Conservation (phyloP, 108 stramenopile genomes). For the Licmophora abbreviata region DNA sequence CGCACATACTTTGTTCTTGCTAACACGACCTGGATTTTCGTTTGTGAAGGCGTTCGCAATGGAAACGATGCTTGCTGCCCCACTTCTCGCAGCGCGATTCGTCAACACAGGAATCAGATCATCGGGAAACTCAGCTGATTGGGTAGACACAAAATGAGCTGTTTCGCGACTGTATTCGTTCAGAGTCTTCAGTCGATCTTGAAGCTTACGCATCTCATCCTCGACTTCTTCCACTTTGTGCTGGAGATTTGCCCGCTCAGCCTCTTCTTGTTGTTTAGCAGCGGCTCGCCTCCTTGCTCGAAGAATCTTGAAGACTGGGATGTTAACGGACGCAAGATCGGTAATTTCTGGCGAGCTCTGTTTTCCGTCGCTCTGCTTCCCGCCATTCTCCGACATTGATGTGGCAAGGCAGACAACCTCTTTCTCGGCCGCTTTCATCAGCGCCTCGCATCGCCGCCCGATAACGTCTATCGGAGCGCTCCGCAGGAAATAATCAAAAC, state of each 20-base stretch:
- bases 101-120: conserved; percentile 17
- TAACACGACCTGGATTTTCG: conserved; percentile 9
- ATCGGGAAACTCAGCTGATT: conserved; percentile 20
- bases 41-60: conserved; percentile 18
- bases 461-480: conserved; percentile 45
- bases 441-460: conserved; percentile 72
- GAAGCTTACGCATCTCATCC: conserved; percentile 51
- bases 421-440: conserved; percentile 80
- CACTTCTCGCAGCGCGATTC: conserved; percentile 19
- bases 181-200: conserved; percentile 53
- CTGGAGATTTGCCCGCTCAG: conserved; percentile 42
- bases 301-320: conserved; percentile 60
- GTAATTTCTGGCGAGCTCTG: too few relatives aligned
- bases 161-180: conserved; percentile 10
- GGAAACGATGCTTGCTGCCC: conserved; percentile 14
- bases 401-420: conserved; percentile 77
- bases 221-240: conserved; percentile 67
- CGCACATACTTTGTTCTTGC: conserved; percentile 15
- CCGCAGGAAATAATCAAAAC: conserved; percentile 79
- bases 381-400: conserved; percentile 50
- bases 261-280: conserved; percentile 29
- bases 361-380: conserved; percentile 15
- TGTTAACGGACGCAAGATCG: conserved; percentile 28
- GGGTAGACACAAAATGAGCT: background rate
- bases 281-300: conserved; percentile 24